Base-by-base conservation (phyloP, 2,329 filamentous ascomycete species). In the Aplosporella prunicola region DNA sequence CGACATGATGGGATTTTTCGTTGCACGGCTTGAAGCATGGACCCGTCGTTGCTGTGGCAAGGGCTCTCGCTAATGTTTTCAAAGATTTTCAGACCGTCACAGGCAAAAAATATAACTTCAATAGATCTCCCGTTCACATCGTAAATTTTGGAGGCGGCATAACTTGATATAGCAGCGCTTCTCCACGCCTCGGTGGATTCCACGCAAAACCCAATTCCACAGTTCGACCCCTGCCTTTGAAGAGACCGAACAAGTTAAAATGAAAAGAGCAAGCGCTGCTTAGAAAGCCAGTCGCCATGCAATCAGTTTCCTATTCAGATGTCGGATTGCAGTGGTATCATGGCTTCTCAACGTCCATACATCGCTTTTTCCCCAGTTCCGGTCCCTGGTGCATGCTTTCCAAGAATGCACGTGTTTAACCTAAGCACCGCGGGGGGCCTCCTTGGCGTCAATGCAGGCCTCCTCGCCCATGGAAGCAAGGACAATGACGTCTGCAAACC, bases 401-500 rank as follows among this genome's bases (percentile, higher is more conserved):
- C 35, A 39, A 32, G 14, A 28, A 29, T 16, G 25, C 28, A 23
- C 24, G 17, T 15, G 22, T 16, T 38, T 42, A 42, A 32, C 22
- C n/a, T n/a, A n/a, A n/a, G n/a, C 14, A 47, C 35, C 42, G 52
- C 56, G 66, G 64, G 83, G 79, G 65, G 84, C 85, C 71, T 95
- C 88, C 80, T 96, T 96, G 69, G 80, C 82, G 62, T 95, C 88
- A 63, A 95, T 81, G 59, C 80, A 82, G 55, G 75, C 69, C 76
- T 96, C 84, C 72, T 98, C 89, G 61, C 84, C 84, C 91, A 98
- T 98, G 63, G 91, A 79, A 56, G 85, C 84, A 62, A 93, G 82
- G 63, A 98, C 78, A 56, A 89, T 82, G 56, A 96, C 81, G 68
- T 87, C 87, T 94, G 47, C 2, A 27, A 14, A 9, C 29, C 22